Conservation (phyloP, 371 early-diverging fungal species). For the Basidiobolus heterosporus region DNA sequence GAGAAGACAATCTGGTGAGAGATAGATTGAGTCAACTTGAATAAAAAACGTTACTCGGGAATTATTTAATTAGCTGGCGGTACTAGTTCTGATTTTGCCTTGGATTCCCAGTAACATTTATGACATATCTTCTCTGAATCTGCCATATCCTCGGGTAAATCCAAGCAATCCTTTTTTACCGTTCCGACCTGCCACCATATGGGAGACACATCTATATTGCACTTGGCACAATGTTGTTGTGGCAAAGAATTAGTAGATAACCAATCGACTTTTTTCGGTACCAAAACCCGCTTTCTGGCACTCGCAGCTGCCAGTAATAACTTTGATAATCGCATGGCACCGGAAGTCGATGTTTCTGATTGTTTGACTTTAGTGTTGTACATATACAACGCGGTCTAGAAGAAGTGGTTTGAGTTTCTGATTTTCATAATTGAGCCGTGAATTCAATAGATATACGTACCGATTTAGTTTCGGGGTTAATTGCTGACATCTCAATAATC, state of each 20-base stretch:
- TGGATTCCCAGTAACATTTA: slow-evolving; percentile 10
- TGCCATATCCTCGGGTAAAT: slow-evolving; percentile 3
- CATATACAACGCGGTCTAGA: slow-evolving; percentile 9
- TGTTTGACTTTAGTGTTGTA: slow-evolving; percentile 14
- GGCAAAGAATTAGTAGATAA: slow-evolving; percentile 1
- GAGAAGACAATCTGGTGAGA: too few relatives aligned
- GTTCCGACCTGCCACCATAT: slow-evolving; percentile 20
- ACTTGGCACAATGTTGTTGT: slow-evolving; percentile 12
- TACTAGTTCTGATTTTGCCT: neutral
- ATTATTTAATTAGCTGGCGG: too few relatives aligned
- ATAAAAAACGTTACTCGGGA: too few relatives aligned
- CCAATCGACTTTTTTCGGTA: slow-evolving; percentile 1
- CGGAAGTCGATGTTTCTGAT: slow-evolving; percentile 9
- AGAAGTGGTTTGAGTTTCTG: slow-evolving; percentile 10
- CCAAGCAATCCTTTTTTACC: neutral
- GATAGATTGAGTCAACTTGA: too few relatives aligned
- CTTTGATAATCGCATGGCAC: slow-evolving; percentile 16
- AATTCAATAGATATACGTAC: slow-evolving; percentile 14
- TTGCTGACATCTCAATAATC: neutral
- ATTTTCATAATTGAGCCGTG: slow-evolving; percentile 7
- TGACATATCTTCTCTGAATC: slow-evolving; percentile 6
- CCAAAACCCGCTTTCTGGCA: slow-evolving; percentile 5
- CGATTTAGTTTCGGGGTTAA: slow-evolving; percentile 6
- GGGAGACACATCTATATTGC: slow-evolving; percentile 15
- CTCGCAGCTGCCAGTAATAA: slow-evolving; percentile 8